Evolutionary conservation across 1,284 basidiomycete species (phyloP).

Genomic region (Apiotrichum veenhuisii): DNA sequence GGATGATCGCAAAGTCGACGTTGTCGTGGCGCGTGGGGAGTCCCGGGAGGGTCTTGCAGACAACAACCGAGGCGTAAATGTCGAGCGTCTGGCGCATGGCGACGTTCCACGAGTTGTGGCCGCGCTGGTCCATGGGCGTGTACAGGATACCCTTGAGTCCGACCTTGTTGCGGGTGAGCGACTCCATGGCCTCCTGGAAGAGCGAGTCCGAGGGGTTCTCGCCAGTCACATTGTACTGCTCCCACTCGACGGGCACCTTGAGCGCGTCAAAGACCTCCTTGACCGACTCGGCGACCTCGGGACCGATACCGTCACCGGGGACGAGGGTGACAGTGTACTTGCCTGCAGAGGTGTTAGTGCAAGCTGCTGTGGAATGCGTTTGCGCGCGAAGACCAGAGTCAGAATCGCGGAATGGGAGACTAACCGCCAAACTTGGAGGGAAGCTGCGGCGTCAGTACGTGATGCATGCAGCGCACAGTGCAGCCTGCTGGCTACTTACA

Average conservation of each 20-base stretch:
- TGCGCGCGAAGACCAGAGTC: too few relatives aligned
- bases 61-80: slow-evolving; percentile 96
- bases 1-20: slow-evolving; percentile 98
- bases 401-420: slow-evolving; percentile 36
- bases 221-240: slow-evolving; percentile 96
- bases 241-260: slow-evolving; percentile 99
- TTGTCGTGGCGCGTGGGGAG: slow-evolving; percentile 93
- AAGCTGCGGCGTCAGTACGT: slow-evolving; percentile 53
- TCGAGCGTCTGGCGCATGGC: slow-evolving; percentile 99
- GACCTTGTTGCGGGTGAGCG: slow-evolving; percentile 92
- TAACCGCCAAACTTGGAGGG: slow-evolving; percentile 94
- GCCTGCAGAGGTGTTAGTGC: slow-evolving; percentile 26
- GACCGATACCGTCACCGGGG: slow-evolving; percentile 94
- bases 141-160: slow-evolving; percentile 99
- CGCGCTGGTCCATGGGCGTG: slow-evolving; percentile 92
- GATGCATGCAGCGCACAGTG: neutral
- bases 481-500: slow-evolving; percentile 24
- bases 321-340: slow-evolving; percentile 74
- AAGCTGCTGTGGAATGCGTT: too few relatives aligned
- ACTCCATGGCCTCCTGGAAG: slow-evolving; percentile 97
- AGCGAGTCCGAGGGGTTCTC: slow-evolving; percentile 89
- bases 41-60: slow-evolving; percentile 98
- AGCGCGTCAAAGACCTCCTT: slow-evolving; percentile 98
- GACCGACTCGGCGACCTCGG: slow-evolving; percentile 95
- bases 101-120: slow-evolving; percentile 99